Percentiles rank a stretch among this genome's conserved stretches.
Evolutionary conservation across 192 early-diverging fungal species (phyloP).

Genomic region (Coemansia asiatica): DNA sequence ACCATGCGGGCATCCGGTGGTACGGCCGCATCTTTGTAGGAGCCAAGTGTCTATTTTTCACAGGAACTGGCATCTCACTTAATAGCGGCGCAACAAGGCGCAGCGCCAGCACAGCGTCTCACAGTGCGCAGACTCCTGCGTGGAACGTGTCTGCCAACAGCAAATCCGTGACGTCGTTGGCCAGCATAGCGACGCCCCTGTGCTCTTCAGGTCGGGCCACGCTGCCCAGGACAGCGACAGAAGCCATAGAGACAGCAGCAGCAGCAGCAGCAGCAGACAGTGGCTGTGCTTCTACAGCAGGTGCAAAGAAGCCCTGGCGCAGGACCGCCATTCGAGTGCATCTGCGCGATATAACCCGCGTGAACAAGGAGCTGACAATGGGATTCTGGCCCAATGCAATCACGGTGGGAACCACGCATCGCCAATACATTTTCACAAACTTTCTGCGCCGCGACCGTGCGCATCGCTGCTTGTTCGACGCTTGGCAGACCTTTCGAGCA

Average conservation of each 20-base stretch:
- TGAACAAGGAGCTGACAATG: conserved; percentile 48
- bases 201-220: background rate
- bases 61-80: conserved; percentile 32
- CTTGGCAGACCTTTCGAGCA: conserved; percentile 9
- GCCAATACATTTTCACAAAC: conserved; percentile 52
- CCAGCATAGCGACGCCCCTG: background rate
- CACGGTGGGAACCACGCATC: conserved; percentile 26
- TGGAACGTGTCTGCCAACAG: background rate
- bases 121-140: background rate
- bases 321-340: conserved; percentile 29
- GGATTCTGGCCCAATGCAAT: conserved; percentile 50
- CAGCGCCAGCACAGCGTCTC: conserved; percentile 2
- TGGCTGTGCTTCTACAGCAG: background rate
- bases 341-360: conserved; percentile 39
- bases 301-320: conserved; percentile 28
- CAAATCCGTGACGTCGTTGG: conserved; percentile 7
- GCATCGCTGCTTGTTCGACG: conserved; percentile 19
- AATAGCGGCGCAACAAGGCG: background rate
- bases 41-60: conserved; percentile 27
- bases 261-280: background rate
- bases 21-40: conserved; percentile 45
- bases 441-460: conserved; percentile 48
- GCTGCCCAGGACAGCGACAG: background rate
- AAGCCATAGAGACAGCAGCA: background rate
- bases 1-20: conserved; percentile 48